Evolutionary conservation across 2,329 filamentous ascomycete genomes (phyloP).

Genomic region (Chrysosporium keratinophilum): DNA sequence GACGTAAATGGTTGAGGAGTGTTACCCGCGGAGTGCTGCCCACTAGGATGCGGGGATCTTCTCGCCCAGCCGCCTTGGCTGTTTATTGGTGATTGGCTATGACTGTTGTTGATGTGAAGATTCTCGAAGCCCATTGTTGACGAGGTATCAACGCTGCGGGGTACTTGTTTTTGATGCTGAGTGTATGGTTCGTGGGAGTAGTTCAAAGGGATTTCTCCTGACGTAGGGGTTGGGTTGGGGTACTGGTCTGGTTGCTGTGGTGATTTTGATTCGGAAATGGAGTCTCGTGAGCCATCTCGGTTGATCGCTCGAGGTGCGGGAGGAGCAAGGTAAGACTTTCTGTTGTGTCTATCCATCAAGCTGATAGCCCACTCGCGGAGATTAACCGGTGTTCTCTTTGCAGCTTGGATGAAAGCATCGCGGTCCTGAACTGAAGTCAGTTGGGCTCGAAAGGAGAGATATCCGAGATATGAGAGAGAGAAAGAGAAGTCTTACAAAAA

Average conservation of each 20-base stretch:
- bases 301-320: slow-evolving; percentile 69
- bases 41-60: slow-evolving; percentile 9
- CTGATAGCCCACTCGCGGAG: slow-evolving; percentile 86
- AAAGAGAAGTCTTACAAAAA: slow-evolving; percentile 58
- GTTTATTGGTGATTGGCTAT: slow-evolving; percentile 4
- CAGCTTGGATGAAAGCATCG: slow-evolving; percentile 89
- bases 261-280: slow-evolving; percentile 27
- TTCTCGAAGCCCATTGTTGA: slow-evolving; percentile 36
- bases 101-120: slow-evolving; percentile 26
- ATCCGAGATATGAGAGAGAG: neutral
- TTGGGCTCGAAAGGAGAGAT: neutral
- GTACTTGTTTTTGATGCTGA: slow-evolving; percentile 19
- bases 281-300: slow-evolving; percentile 49
- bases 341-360: slow-evolving; percentile 89
- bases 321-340: slow-evolving; percentile 83
- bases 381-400: slow-evolving; percentile 91
- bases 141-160: slow-evolving; percentile 20
- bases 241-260: slow-evolving; percentile 25
- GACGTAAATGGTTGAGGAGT: slow-evolving; percentile 11
- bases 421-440: slow-evolving; percentile 52
- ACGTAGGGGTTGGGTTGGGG: slow-evolving; percentile 51
- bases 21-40: slow-evolving; percentile 7
- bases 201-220: slow-evolving; percentile 59
- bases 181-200: slow-evolving; percentile 27
- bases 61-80: neutral